These are phyloP conservation scores for Scheffersomyces coipomensis DNA, from an alignment of 805 yeast genomes.

Conservation along the genomic window DNA sequence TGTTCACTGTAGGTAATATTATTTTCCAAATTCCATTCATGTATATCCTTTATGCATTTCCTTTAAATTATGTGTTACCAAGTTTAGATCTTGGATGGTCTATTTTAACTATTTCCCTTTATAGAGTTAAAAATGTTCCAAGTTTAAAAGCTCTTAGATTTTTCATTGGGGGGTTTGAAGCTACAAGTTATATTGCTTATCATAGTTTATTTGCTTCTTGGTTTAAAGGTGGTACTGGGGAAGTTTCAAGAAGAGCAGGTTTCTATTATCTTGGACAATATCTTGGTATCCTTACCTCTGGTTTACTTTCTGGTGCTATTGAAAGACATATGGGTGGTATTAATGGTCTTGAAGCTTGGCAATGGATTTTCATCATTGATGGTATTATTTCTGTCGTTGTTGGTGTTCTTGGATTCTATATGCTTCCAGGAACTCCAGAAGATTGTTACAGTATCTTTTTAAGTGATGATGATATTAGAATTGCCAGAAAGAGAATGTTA, in stretches of 20 bases:
- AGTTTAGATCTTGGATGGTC: slow-evolving; percentile 67
- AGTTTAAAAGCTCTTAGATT: slow-evolving; percentile 64
- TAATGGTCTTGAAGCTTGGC: slow-evolving; percentile 61
- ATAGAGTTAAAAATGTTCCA: slow-evolving; percentile 45
- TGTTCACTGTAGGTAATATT: slow-evolving; percentile 58
- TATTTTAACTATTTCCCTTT: slow-evolving; percentile 57
- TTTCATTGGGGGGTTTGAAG: slow-evolving; percentile 67
- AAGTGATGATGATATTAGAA: slow-evolving; percentile 33
- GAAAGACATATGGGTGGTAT: slow-evolving; percentile 46
- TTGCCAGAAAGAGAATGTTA: slow-evolving; percentile 27
- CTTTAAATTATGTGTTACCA: slow-evolving; percentile 54
- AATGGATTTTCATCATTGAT: slow-evolving; percentile 72
- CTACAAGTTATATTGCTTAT: slow-evolving; percentile 45
- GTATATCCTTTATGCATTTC: slow-evolving; percentile 53
- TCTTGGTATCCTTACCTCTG: slow-evolving; percentile 61
- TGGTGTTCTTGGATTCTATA: slow-evolving; percentile 53
- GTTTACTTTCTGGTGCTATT: slow-evolving; percentile 60
- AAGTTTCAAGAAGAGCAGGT: slow-evolving; percentile 62
- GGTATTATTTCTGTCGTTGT: slow-evolving; percentile 58
- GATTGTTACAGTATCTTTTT: slow-evolving; percentile 34
- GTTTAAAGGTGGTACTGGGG: slow-evolving; percentile 33
- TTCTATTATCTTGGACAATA: slow-evolving; percentile 62
- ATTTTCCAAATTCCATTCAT: slow-evolving; percentile 64
- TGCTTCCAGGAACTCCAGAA: slow-evolving; percentile 67
- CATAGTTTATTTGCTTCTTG: slow-evolving; percentile 50